phyloP scores from a whole-genome alignment of 73 alveolate genomes.

The Symbiodinium natans region DNA sequence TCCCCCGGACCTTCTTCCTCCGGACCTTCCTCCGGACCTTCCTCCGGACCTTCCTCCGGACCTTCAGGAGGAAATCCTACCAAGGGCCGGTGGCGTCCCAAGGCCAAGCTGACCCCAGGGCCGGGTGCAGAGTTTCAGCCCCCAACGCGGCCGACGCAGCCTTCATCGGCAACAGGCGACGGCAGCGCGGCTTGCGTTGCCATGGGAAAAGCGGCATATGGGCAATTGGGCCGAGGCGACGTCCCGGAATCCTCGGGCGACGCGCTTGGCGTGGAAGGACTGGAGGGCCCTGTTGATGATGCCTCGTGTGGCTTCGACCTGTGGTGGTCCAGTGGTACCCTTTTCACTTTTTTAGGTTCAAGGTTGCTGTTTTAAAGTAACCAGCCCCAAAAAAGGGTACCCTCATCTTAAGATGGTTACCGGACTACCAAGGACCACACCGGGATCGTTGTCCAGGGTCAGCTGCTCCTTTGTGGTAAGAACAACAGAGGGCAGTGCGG shows the following conservation, averaged over 20 bases:
- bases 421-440: too few relatives aligned
- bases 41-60: not conserved
- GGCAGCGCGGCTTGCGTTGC: not conserved
- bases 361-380: too few relatives aligned
- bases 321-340: too few relatives aligned
- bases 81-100: constrained; percentile 89
- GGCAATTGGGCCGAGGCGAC: constrained; percentile 62
- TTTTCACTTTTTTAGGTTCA: too few relatives aligned
- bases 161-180: not conserved
- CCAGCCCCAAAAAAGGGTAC: too few relatives aligned
- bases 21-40: not conserved
- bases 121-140: not conserved
- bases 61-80: not conserved
- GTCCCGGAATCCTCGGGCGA: not conserved
- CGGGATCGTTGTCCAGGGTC: constrained; percentile 11
- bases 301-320: constrained; percentile 86
- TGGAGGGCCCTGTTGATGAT: not conserved
- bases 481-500: constrained; percentile 72
- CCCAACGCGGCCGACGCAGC: not conserved
- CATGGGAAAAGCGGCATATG: constrained; percentile 79
- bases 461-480: constrained; percentile 35
- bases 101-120: constrained; percentile 28
- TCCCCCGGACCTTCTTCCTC: not conserved
- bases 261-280: not conserved
- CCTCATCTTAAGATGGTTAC: too few relatives aligned